Base-by-base conservation (phyloP, 2,329 filamentous ascomycete species). In the Colletotrichum sp. region DNA sequence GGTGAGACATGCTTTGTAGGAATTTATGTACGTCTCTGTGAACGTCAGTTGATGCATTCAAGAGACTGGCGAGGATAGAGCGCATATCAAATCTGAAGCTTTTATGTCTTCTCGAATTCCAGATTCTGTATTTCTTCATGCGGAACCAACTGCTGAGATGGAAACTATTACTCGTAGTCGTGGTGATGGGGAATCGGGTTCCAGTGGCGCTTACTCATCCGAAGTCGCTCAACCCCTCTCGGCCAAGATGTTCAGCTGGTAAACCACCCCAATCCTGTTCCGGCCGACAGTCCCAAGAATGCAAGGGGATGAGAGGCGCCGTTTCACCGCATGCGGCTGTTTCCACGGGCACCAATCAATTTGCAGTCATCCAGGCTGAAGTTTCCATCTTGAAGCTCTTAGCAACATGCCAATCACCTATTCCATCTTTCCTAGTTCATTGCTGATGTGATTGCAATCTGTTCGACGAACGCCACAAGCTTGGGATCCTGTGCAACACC, bases 291-390 rank as follows among this genome's bases (percentile, higher is more conserved):
- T 16, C 13, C 2, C 7, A 55, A 36, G 39, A 55, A 67, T 67
- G 64, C 7, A 52, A 7, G 15, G 44, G 30, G 26, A 32, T 13
- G 28, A 24, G 10, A 18, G 2, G 39, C 28, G 28, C n/a, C 12
- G 28, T 49, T 28, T 8, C 64, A 55, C 64, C 64, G 64, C 64
- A 67, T 67, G 64, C 64, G 39, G 64, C 39, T 49, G 64, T 67
- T 3, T 32, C 44, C 28, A 30, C 7, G 15, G 26, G 7, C 32
- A 34, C 64, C 64, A 30, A 44, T 2, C 64, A 55, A 10, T 28
- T 24, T 26, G 7, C 5, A 21, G 2, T 18, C 26, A 4, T n/a
- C 0, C 12, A 7, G 4, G 28, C 21, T 9, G 26, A 21, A 6
- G 9, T 1, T 21, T 32, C 1, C 16, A 66, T 32, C 6, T 24